Percentiles rank a stretch among this genome's conserved stretches.
These are phyloP conservation scores for Centella asiatica DNA, from an alignment of 129 eudicot genomes.

Conservation along the genomic window DNA sequence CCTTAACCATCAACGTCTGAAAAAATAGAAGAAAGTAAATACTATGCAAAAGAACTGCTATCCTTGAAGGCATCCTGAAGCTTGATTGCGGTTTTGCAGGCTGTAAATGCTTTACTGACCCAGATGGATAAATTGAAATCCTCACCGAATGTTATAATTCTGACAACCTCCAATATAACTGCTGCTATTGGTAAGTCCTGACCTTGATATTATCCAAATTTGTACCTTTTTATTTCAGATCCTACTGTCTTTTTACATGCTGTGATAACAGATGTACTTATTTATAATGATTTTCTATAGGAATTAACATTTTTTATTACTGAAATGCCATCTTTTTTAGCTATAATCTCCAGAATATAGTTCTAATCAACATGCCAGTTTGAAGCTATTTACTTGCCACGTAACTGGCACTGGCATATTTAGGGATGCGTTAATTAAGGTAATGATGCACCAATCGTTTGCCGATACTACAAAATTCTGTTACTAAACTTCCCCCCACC, in stretches of 20 bases:
- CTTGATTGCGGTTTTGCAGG: conserved; percentile 45
- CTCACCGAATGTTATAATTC: conserved; percentile 80
- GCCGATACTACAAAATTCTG: no score
- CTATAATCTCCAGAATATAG: background rate
- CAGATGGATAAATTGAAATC: conserved; percentile 93
- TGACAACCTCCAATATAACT: conserved; percentile 92
- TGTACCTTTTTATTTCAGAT: background rate
- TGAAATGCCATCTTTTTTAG: no score
- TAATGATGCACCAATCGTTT: no score
- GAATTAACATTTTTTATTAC: no score
- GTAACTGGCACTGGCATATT: background rate
- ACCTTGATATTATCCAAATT: background rate
- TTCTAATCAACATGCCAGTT: background rate
- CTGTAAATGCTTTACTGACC: conserved; percentile 88
- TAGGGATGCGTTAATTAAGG: background rate
- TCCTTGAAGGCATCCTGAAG: conserved; percentile 14
- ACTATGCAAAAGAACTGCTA: conserved; percentile 3
- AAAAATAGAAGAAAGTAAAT: background rate
- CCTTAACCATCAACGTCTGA: background rate
- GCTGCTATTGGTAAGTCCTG: conserved; percentile 81
- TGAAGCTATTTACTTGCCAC: background rate
- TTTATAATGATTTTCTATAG: no score
- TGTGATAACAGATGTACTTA: background rate
- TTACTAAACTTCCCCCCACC: no score
- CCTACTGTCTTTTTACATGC: background rate